phyloP scores from a whole-genome alignment of 2,329 filamentous ascomycete species.

The Phaeosphaeria sp. region DNA sequence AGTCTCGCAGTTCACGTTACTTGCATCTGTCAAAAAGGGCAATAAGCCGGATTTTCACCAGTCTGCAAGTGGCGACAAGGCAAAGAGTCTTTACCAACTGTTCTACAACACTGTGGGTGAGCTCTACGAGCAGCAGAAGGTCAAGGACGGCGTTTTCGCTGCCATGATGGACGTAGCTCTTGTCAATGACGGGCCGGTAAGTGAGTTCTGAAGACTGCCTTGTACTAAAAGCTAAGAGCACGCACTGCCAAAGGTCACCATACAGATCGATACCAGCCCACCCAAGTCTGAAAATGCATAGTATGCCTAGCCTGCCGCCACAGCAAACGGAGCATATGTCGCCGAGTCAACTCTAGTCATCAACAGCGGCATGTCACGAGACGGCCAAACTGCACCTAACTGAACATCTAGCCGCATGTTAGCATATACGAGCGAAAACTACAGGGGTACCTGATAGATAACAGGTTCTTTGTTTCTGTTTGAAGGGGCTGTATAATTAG shows the following conservation, averaged over 20 bases:
- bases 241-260: not conserved
- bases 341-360: not conserved
- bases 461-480: too few species aligned
- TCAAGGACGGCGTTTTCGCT: conserved; percentile 96
- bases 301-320: not conserved
- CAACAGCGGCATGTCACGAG: not conserved
- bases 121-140: conserved; percentile 73
- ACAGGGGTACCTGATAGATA: too few species aligned
- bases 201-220: conserved; percentile 37
- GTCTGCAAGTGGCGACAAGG: conserved; percentile 79
- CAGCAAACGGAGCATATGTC: not conserved
- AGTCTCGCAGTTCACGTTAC: conserved; percentile 97
- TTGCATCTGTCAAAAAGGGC: conserved; percentile 93
- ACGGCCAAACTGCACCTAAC: too few species aligned
- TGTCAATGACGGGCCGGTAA: conserved; percentile 82
- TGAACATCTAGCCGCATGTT: too few species aligned
- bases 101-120: conserved; percentile 80
- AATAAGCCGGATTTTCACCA: conserved; percentile 95
- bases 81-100: conserved; percentile 80
- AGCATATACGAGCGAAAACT: too few species aligned
- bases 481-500: too few species aligned
- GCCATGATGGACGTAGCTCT: conserved; percentile 98
- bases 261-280: not conserved
- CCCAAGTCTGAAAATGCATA: not conserved
- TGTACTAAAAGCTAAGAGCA: not conserved